Evolutionary conservation across 495 filamentous ascomycete species (phyloP).

Genomic region (Penicillium cataractarum): DNA sequence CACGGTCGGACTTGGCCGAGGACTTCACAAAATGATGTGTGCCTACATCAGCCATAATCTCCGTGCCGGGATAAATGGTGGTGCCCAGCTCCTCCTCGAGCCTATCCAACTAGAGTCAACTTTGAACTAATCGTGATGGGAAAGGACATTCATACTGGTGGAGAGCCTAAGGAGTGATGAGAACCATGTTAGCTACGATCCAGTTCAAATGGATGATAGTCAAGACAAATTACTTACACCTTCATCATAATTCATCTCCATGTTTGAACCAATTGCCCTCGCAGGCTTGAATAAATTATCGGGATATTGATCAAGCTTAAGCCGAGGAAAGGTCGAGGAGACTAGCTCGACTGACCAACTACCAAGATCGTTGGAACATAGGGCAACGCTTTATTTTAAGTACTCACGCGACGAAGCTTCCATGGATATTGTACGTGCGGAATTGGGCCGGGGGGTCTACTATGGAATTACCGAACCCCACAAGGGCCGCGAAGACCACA

Average conservation of each 20-base stretch:
- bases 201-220: background rate
- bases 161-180: conserved; percentile 22
- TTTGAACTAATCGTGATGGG: background rate
- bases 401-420: conserved; percentile 2
- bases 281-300: background rate
- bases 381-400: conserved; percentile 10
- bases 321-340: background rate
- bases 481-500: background rate
- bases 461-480: conserved; percentile 14
- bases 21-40: conserved; percentile 64
- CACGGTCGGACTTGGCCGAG: conserved; percentile 38
- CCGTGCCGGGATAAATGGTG: conserved; percentile 63
- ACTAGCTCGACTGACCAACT: background rate
- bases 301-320: background rate
- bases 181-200: conserved; percentile 11
- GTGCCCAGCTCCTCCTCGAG: conserved; percentile 54
- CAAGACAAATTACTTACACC: conserved; percentile 19
- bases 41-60: conserved; percentile 64
- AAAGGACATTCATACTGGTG: conserved; percentile 28
- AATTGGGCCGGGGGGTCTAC: conserved; percentile 15
- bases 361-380: background rate
- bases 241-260: conserved; percentile 50
- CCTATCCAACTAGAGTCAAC: conserved; percentile 16
- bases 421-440: conserved; percentile 7
- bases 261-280: conserved; percentile 19